Percentiles rank a stretch among this genome's conserved stretches.
Conservation (phyloP, 2,329 filamentous ascomycete genomes). For the Aspergillus vadensis region DNA sequence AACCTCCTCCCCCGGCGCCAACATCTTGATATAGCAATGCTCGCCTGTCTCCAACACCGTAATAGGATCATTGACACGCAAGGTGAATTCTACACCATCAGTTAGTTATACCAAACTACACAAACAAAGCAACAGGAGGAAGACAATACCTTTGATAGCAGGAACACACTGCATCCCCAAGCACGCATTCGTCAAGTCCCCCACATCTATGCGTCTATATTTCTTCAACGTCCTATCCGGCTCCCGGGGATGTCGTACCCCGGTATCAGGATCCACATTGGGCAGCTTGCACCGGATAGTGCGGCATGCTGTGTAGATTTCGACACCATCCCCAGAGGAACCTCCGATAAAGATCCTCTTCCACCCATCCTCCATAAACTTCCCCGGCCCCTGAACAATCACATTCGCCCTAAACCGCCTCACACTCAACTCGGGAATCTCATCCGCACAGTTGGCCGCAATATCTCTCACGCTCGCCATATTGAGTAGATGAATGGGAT, state of each 20-base stretch:
- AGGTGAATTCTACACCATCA: constrained; percentile 30
- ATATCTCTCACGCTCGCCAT: constrained; percentile 58
- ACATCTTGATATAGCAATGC: constrained; percentile 48
- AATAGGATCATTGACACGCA: constrained; percentile 43
- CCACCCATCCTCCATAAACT: constrained; percentile 62
- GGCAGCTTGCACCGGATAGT: constrained; percentile 61
- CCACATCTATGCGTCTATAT: constrained; percentile 55
- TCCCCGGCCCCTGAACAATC: constrained; percentile 54
- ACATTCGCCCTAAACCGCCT: constrained; percentile 62
- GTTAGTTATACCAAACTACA: background rate
- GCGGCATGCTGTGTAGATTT: constrained; percentile 56
- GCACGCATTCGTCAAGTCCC: constrained; percentile 51
- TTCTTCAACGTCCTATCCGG: constrained; percentile 53
- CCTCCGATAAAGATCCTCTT: constrained; percentile 45
- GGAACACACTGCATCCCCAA: constrained; percentile 57
- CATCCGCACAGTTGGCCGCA: constrained; percentile 43
- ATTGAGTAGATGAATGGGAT: constrained; percentile 59
- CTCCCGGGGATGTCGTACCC: constrained; percentile 49
- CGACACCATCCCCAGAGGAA: constrained; percentile 19
- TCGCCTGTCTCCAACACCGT: constrained; percentile 45
- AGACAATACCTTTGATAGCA: constrained; percentile 24
- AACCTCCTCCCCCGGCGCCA: constrained; percentile 36
- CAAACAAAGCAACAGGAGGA: background rate
- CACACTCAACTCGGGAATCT: constrained; percentile 50
- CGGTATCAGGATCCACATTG: constrained; percentile 61